These are phyloP conservation scores for Coemansia umbellata DNA, from an alignment of 192 early-diverging fungal species.

Conservation along the genomic window DNA sequence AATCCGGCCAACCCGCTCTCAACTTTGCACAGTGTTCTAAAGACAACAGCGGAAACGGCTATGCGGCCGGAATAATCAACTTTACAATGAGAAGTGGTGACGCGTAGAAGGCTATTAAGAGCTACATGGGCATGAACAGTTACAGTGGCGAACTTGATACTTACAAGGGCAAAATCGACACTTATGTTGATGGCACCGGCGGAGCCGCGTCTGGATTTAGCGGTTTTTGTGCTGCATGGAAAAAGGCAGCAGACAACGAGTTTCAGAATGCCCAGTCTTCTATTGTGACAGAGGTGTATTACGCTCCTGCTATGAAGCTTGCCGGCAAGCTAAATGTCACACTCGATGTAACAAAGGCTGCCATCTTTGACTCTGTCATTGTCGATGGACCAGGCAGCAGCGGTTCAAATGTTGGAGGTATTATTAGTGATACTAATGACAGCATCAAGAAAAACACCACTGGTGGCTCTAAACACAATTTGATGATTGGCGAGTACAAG, in stretches of 20 bases:
- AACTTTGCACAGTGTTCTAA: background rate
- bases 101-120: background rate
- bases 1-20: background rate
- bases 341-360: background rate
- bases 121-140: background rate
- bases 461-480: background rate
- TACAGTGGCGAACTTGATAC: background rate
- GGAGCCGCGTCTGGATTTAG: background rate
- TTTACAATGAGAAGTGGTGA: background rate
- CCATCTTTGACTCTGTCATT: background rate
- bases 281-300: background rate
- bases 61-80: background rate
- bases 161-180: background rate
- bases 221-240: conserved; percentile 6
- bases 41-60: background rate
- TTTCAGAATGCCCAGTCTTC: background rate
- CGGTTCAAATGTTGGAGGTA: background rate
- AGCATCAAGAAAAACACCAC: background rate
- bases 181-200: background rate
- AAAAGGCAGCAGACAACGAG: background rate
- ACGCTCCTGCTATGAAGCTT: background rate
- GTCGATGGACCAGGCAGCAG: background rate
- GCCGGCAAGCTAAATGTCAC: background rate
- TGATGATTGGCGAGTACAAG: background rate
- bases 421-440: background rate